Evolutionary conservation across 257 asterid species (phyloP).

Genomic region (Haberlea rhodopensis): DNA sequence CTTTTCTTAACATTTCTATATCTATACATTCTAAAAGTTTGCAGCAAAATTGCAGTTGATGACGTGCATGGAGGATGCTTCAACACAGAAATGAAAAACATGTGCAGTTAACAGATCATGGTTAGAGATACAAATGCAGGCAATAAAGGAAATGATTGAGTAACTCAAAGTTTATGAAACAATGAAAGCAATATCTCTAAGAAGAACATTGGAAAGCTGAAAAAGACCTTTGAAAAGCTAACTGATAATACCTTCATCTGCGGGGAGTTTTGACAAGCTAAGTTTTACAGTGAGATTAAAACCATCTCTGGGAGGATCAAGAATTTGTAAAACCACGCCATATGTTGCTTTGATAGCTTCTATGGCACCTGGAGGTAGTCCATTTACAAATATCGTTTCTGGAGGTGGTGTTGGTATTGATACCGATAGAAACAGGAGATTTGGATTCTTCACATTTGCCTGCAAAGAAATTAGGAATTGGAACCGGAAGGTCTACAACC

Average conservation of each 20-base stretch:
- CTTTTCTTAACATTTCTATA: background rate
- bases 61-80: slow-evolving; percentile 5
- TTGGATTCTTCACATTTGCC: slow-evolving; percentile 83
- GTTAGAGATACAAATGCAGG: slow-evolving; percentile 6
- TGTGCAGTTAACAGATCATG: slow-evolving; percentile 7
- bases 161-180: slow-evolving; percentile 16
- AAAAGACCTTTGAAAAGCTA: slow-evolving; percentile 54
- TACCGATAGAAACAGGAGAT: slow-evolving; percentile 63
- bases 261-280: slow-evolving; percentile 90
- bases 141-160: slow-evolving; percentile 6
- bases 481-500: slow-evolving; percentile 4
- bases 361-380: slow-evolving; percentile 89
- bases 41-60: background rate
- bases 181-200: slow-evolving; percentile 26
- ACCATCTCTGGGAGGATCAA: slow-evolving; percentile 98
- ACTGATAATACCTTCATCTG: slow-evolving; percentile 92
- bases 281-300: slow-evolving; percentile 88
- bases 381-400: slow-evolving; percentile 75
- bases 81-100: slow-evolving; percentile 17
- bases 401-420: slow-evolving; percentile 88
- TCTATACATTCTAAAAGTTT: background rate
- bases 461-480: slow-evolving; percentile 32
- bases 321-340: slow-evolving; percentile 80
- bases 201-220: slow-evolving; percentile 43
- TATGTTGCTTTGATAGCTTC: slow-evolving; percentile 90